phyloP scores from a whole-genome alignment of 805 yeast genomes.

The Candida railenensis region DNA sequence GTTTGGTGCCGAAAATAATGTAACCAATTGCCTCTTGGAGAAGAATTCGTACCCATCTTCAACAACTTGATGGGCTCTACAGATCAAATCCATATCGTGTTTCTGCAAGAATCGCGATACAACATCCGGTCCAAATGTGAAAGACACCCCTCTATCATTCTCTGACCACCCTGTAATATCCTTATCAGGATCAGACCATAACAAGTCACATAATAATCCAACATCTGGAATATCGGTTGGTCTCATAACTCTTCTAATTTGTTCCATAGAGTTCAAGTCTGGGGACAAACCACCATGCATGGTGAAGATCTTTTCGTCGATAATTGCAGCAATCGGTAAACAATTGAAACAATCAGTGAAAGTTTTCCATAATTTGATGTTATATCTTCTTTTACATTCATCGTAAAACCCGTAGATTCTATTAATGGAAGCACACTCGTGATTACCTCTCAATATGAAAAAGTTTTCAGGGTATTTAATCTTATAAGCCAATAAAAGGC shows the following conservation, averaged over 20 bases:
- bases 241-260: slow-evolving; percentile 97
- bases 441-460: slow-evolving; percentile 95
- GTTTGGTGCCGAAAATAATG: slow-evolving; percentile 95
- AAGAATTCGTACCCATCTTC: slow-evolving; percentile 99
- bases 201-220: slow-evolving; percentile 90
- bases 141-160: slow-evolving; percentile 97
- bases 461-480: slow-evolving; percentile 98
- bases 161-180: slow-evolving; percentile 99
- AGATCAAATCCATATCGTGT: slow-evolving; percentile 96
- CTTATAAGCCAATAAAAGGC: slow-evolving; percentile 90
- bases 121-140: slow-evolving; percentile 99
- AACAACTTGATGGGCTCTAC: slow-evolving; percentile 98
- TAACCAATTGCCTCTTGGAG: slow-evolving; percentile 92
- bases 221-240: slow-evolving; percentile 99
- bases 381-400: slow-evolving; percentile 97
- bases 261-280: slow-evolving; percentile 97
- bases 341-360: slow-evolving; percentile 98
- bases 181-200: slow-evolving; percentile 99
- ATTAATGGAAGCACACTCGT: slow-evolving; percentile 97
- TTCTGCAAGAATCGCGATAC: slow-evolving; percentile 94
- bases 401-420: slow-evolving; percentile 98
- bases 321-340: slow-evolving; percentile 96
- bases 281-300: slow-evolving; percentile 99
- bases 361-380: slow-evolving; percentile 97
- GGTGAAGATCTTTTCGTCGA: slow-evolving; percentile 95